These are phyloP conservation scores for Mycena rebaudengoi DNA, from an alignment of 768 basidiomycete genomes.

Conservation along the genomic window DNA sequence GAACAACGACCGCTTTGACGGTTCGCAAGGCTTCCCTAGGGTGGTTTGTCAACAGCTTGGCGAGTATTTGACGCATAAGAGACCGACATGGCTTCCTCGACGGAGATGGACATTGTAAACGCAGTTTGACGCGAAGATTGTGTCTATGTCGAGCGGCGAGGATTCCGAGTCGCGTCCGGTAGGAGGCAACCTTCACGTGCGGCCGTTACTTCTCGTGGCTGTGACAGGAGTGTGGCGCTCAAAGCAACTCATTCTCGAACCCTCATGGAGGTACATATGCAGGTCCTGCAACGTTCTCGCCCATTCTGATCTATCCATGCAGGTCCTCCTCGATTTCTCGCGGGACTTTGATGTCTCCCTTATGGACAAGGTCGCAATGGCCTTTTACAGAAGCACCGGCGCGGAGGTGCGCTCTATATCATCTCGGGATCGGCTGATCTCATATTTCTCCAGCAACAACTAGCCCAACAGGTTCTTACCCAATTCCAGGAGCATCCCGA, in stretches of 20 bases:
- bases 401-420: slow-evolving; percentile 68
- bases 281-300: slow-evolving; percentile 10
- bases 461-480: slow-evolving; percentile 87
- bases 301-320: slow-evolving; percentile 33
- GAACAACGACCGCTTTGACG: slow-evolving; percentile 78
- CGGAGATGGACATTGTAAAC: slow-evolving; percentile 52
- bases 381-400: slow-evolving; percentile 88
- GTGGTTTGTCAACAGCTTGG: background rate
- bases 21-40: slow-evolving; percentile 71
- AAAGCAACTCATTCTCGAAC: slow-evolving; percentile 22
- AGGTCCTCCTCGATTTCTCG: slow-evolving; percentile 94
- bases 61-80: background rate
- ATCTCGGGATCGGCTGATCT: slow-evolving; percentile 33
- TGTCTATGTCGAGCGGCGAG: no score
- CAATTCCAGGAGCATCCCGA: slow-evolving; percentile 97
- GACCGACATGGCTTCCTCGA: slow-evolving; percentile 57
- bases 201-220: background rate
- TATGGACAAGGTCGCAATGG: slow-evolving; percentile 92
- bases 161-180: no score
- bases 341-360: slow-evolving; percentile 92
- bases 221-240: background rate
- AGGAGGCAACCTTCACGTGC: no score
- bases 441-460: slow-evolving; percentile 76
- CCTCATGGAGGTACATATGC: slow-evolving; percentile 60
- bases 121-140: background rate